A percentile compares a stretch with the other conserved stretches of the same genome.
phyloP scores from a whole-genome alignment of 306 rosid genomes.

The Alnus glutinosa region DNA sequence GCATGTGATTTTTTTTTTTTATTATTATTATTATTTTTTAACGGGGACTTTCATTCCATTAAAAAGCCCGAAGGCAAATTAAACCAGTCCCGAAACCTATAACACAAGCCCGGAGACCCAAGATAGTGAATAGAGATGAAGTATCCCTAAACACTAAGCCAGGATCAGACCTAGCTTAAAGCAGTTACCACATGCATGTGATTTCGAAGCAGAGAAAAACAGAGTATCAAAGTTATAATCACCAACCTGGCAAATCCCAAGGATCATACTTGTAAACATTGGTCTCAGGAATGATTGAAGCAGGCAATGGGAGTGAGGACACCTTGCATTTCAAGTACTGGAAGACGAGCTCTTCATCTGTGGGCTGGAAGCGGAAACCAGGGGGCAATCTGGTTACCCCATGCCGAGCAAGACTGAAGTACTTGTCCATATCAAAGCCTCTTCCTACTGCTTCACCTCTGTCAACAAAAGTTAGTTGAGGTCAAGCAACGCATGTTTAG shows the following conservation, averaged over 20 bases:
- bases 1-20: not conserved
- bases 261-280: slow-evolving; percentile 73
- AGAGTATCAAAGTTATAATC: not conserved
- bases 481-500: slow-evolving; percentile 15
- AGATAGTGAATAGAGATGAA: too few relatives aligned
- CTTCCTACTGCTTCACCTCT: not conserved
- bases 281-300: slow-evolving; percentile 80
- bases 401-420: slow-evolving; percentile 42
- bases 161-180: too few relatives aligned
- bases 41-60: too few relatives aligned
- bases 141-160: too few relatives aligned
- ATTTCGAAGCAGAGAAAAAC: not conserved
- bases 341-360: slow-evolving; percentile 89
- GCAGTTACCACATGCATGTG: not conserved
- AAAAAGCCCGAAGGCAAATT: too few relatives aligned
- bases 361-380: slow-evolving; percentile 94
- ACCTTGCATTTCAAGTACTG: slow-evolving; percentile 75
- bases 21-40: too few relatives aligned
- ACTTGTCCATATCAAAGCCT: slow-evolving; percentile 44
- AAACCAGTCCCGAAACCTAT: too few relatives aligned
- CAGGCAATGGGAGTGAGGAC: slow-evolving; percentile 71
- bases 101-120: too few relatives aligned
- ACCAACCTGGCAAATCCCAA: slow-evolving; percentile 83
- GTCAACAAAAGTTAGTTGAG: not conserved
- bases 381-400: slow-evolving; percentile 82